A percentile compares a stretch with the other conserved stretches of the same genome.
These are phyloP conservation scores for Massariosphaeria phaeospora DNA, from an alignment of 495 filamentous ascomycete species.

Conservation along the genomic window DNA sequence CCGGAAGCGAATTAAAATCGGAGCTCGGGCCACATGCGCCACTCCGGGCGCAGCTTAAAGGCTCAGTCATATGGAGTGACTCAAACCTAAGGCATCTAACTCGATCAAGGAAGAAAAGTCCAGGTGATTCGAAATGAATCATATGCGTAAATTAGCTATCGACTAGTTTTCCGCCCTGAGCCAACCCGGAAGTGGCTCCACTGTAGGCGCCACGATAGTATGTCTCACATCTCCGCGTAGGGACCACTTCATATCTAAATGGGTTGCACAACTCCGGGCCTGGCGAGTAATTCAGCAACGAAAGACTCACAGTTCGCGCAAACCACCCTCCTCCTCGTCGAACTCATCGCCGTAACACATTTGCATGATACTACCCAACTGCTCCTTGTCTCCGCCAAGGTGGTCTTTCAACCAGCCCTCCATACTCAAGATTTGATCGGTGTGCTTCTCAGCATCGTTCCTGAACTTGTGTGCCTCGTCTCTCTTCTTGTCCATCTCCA, in stretches of 20 bases:
- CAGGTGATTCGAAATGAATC: constrained; percentile 3
- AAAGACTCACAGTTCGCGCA: constrained; percentile 50
- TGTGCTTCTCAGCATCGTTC: constrained; percentile 50
- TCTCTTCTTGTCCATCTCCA: constrained; percentile 48
- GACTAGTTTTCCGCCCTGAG: too few relatives aligned
- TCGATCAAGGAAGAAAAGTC: background rate
- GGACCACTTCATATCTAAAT: too few relatives aligned
- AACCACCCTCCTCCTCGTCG: constrained; percentile 56
- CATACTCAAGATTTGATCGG: constrained; percentile 61
- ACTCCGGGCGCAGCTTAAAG: background rate
- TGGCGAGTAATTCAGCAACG: background rate
- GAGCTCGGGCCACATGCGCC: constrained; percentile 4
- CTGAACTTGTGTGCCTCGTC: constrained; percentile 48
- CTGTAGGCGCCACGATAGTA: too few relatives aligned
- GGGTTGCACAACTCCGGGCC: too few relatives aligned
- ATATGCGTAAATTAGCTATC: constrained; percentile 4
- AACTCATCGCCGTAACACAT: constrained; percentile 59
- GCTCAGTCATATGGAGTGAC: constrained; percentile 18
- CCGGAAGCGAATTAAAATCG: constrained; percentile 8
- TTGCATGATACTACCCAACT: constrained; percentile 49
- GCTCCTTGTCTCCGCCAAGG: constrained; percentile 50
- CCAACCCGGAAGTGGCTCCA: too few relatives aligned
- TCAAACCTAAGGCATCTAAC: background rate
- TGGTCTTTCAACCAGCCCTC: constrained; percentile 55
- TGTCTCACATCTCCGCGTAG: background rate